Conservation (phyloP, 1,139 yeast species). For the Nadsonia commutata region DNA sequence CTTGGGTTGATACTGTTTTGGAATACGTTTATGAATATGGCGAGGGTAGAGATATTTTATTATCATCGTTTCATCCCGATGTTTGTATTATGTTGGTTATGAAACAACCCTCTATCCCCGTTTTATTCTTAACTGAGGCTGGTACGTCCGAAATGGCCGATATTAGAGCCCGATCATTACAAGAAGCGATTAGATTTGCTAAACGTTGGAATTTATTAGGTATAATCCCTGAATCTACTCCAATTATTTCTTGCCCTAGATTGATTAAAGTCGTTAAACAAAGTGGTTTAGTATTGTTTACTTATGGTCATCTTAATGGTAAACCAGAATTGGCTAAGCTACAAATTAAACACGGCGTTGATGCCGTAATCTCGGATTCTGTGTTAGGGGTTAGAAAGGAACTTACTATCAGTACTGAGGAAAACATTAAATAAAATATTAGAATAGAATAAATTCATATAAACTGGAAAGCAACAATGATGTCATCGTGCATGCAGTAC, state of each 20-base stretch:
- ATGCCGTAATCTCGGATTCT: constrained; percentile 93
- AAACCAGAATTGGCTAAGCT: constrained; percentile 71
- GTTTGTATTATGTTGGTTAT: constrained; percentile 70
- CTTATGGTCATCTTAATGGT: constrained; percentile 78
- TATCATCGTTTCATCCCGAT: constrained; percentile 93
- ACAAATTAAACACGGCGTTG: constrained; percentile 90
- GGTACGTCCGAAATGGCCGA: constrained; percentile 82
- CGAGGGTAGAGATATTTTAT: constrained; percentile 71
- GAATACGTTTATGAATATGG: constrained; percentile 67
- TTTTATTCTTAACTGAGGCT: constrained; percentile 75
- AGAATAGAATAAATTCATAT: no score
- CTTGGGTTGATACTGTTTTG: constrained; percentile 69
- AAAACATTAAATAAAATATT: no score
- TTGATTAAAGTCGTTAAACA: constrained; percentile 80
- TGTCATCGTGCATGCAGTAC: no score
- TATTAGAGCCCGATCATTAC: constrained; percentile 73
- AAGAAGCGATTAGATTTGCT: constrained; percentile 84
- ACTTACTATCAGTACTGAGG: constrained; percentile 18
- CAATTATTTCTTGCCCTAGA: constrained; percentile 76
- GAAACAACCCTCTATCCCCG: constrained; percentile 77
- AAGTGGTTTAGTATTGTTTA: constrained; percentile 83
- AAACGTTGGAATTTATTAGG: constrained; percentile 87
- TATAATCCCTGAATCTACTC: constrained; percentile 77
- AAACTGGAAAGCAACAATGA: no score
- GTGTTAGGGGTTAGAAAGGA: constrained; percentile 88